These are phyloP conservation scores for Akanthomyces dipterigenus DNA, from an alignment of 2,329 filamentous ascomycete species.

Conservation along the genomic window DNA sequence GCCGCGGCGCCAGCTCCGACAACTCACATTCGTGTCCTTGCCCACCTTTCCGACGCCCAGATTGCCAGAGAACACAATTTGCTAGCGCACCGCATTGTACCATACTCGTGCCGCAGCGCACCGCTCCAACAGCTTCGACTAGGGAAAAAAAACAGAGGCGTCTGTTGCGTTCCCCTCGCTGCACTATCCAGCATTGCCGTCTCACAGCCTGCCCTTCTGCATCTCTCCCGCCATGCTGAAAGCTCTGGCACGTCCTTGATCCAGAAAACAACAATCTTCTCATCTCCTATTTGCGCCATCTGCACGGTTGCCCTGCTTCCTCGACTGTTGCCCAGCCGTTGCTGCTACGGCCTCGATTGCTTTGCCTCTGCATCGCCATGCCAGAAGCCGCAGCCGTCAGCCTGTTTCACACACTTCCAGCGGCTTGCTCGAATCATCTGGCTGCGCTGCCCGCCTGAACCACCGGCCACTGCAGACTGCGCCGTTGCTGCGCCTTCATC, in stretches of 20 bases:
- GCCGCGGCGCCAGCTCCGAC: background rate
- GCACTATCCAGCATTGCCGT: background rate
- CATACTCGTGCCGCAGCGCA: background rate
- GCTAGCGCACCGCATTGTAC: background rate
- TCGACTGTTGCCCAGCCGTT: background rate
- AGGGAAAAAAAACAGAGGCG: background rate
- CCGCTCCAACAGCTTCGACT: background rate
- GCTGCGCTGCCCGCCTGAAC: background rate
- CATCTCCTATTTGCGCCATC: background rate
- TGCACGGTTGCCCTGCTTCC: background rate
- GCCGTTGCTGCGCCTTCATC: conserved; percentile 10
- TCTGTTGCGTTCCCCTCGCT: background rate
- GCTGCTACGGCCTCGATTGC: background rate
- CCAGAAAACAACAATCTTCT: background rate
- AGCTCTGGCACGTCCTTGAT: conserved; percentile 6
- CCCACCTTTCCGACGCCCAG: background rate
- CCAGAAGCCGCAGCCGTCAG: background rate
- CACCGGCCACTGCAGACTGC: background rate
- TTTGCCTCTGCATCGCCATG: background rate
- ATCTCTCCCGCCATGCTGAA: conserved; percentile 10
- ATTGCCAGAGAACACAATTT: background rate
- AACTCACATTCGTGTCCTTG: background rate
- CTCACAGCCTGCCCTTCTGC: conserved; percentile 1
- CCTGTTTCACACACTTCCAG: background rate
- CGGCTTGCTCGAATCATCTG: background rate